phyloP scores from a whole-genome alignment of 2,329 filamentous ascomycete genomes.

The Trichoderma lentiforme region DNA sequence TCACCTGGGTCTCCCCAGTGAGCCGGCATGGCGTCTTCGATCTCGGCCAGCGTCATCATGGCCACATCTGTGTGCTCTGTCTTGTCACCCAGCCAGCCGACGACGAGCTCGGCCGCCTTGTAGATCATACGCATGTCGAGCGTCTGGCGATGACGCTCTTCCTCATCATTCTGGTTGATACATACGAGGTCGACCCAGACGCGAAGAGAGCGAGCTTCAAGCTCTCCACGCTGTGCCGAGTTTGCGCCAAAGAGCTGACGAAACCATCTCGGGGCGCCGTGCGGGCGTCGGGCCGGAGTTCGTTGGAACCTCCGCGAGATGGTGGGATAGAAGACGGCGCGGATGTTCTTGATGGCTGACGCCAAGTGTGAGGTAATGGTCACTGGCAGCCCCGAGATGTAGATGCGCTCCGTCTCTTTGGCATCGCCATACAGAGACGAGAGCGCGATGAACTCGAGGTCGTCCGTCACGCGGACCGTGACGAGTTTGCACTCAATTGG shows the following conservation, averaged over 20 bases:
- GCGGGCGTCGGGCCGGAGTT: constrained; percentile 8
- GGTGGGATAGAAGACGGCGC: constrained; percentile 16
- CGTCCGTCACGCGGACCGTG: background rate
- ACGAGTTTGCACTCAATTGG: constrained; percentile 6
- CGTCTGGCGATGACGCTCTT: constrained; percentile 19
- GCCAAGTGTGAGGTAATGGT: constrained; percentile 1
- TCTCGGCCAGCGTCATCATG: background rate
- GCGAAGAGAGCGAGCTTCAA: constrained; percentile 9
- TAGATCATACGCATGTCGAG: constrained; percentile 22
- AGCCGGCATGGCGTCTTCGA: constrained; percentile 7
- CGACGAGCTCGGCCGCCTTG: constrained; percentile 14
- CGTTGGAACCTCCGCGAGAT: constrained; percentile 7
- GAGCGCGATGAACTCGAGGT: constrained; percentile 11
- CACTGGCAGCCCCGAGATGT: constrained; percentile 7
- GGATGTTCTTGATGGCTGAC: constrained; percentile 7
- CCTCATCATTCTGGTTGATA: constrained; percentile 21
- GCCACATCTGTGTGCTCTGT: background rate
- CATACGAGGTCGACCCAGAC: constrained; percentile 23
- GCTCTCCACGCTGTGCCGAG: background rate
- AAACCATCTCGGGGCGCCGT: constrained; percentile 6
- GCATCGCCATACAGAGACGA: constrained; percentile 10
- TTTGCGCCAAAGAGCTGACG: constrained; percentile 9
- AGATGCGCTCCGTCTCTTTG: background rate
- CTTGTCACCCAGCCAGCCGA: constrained; percentile 21
- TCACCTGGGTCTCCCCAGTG: constrained; percentile 10